Percentiles rank a stretch among this genome's conserved stretches.
phyloP scores from a whole-genome alignment of 495 filamentous ascomycete species.

The Aspergillus baeticus region DNA sequence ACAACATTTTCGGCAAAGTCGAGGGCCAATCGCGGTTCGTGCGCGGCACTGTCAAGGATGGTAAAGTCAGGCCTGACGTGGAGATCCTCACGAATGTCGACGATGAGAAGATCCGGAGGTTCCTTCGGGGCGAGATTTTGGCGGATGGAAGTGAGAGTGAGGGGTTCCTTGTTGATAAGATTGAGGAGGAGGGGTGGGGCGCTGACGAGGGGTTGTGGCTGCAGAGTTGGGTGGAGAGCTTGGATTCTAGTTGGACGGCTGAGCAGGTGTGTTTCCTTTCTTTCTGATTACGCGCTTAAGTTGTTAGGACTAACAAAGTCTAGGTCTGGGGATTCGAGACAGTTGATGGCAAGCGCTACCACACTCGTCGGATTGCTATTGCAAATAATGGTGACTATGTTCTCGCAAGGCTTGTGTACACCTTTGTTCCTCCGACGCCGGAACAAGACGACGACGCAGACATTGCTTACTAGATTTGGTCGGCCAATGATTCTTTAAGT shows the following conservation, averaged over 20 bases:
- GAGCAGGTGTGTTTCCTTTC: conserved; percentile 41
- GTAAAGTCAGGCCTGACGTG: conserved; percentile 34
- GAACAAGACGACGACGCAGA: conserved; percentile 2
- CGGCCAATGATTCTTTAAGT: background rate
- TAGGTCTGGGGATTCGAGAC: conserved; percentile 65
- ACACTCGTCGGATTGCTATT: conserved; percentile 65
- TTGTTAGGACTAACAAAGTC: conserved; percentile 2
- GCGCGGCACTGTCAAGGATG: conserved; percentile 33
- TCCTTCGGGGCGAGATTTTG: conserved; percentile 42
- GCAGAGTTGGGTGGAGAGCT: conserved; percentile 48
- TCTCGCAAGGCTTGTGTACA: conserved; percentile 71
- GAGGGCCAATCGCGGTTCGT: conserved; percentile 60
- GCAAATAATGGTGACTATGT: conserved; percentile 61
- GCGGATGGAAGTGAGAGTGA: conserved; percentile 34
- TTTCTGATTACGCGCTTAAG: conserved; percentile 5
- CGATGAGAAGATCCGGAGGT: conserved; percentile 44
- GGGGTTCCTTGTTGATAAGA: conserved; percentile 41
- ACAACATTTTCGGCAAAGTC: conserved; percentile 79
- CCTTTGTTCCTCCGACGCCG: conserved; percentile 40
- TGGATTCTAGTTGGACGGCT: conserved; percentile 45
- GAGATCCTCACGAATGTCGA: conserved; percentile 34
- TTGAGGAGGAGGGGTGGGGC: conserved; percentile 32
- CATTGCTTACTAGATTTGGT: conserved; percentile 2
- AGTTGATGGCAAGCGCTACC: conserved; percentile 58
- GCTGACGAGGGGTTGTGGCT: conserved; percentile 41